Conservation (phyloP, 2,329 filamentous ascomycete genomes). For the Microdochium nivale region DNA sequence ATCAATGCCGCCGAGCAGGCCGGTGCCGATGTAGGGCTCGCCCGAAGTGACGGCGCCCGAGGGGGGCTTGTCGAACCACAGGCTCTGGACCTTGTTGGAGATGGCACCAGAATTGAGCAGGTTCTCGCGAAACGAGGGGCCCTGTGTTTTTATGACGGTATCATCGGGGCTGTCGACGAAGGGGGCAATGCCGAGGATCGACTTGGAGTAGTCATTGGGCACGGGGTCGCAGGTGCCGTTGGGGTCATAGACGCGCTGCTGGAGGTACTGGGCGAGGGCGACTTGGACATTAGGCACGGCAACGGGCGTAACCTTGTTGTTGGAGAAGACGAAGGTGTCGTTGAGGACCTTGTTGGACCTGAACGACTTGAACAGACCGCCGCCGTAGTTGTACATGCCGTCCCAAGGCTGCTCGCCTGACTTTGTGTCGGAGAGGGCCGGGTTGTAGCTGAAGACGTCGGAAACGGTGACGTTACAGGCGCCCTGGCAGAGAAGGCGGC, state of each 20-base stretch:
- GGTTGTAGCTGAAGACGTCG: constrained; percentile 2
- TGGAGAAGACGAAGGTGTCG: constrained; percentile 9
- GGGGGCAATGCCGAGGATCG: constrained; percentile 20
- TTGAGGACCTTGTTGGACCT: constrained; percentile 7
- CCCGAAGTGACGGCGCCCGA: constrained; percentile 9
- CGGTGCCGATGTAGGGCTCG: constrained; percentile 15
- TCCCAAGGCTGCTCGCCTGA: constrained; percentile 2
- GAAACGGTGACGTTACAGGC: constrained; percentile 6
- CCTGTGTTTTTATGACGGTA: constrained; percentile 7
- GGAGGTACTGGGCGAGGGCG: constrained; percentile 15
- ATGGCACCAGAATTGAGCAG: constrained; percentile 18
- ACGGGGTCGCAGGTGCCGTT: constrained; percentile 8
- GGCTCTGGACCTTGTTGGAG: constrained; percentile 16
- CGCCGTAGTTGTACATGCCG: constrained; percentile 9
- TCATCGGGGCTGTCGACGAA: constrained; percentile 8
- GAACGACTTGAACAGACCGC: constrained; percentile 8
- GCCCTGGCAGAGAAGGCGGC: constrained; percentile 3
- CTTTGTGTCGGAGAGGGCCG: constrained; percentile 4
- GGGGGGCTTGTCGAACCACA: constrained; percentile 24
- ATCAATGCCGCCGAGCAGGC: constrained; percentile 23
- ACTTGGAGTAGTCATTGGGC: constrained; percentile 13
- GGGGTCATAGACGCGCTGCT: constrained; percentile 8
- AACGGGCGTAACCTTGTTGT: constrained; percentile 3
- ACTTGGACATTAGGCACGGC: constrained; percentile 14
- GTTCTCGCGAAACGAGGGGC: constrained; percentile 21